Evolutionary conservation across 2,329 filamentous ascomycete genomes (phyloP).

Genomic region (Proliferodiscus dingleyae): DNA sequence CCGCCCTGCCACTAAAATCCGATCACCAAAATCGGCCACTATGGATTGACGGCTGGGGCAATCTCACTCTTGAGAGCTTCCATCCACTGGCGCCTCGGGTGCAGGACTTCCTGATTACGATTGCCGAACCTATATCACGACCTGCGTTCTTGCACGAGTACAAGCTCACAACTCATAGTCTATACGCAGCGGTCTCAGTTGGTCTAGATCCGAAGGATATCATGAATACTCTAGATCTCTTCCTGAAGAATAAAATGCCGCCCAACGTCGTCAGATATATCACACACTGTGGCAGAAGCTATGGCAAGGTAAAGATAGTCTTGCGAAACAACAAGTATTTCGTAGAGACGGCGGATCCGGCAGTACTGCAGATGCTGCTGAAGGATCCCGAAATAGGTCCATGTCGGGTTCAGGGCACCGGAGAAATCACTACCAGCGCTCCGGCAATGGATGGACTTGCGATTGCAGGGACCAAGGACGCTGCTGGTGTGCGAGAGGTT

Average conservation of each 20-base stretch:
- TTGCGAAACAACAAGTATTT: slow-evolving; percentile 93
- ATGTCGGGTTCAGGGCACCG: slow-evolving; percentile 64
- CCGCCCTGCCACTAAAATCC: slow-evolving; percentile 73
- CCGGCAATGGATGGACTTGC: slow-evolving; percentile 83
- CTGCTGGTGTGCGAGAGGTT: slow-evolving; percentile 85
- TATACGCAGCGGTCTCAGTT: slow-evolving; percentile 93
- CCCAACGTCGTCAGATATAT: slow-evolving; percentile 75
- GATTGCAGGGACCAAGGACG: slow-evolving; percentile 91
- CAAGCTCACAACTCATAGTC: slow-evolving; percentile 80
- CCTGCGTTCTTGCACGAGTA: slow-evolving; percentile 94
- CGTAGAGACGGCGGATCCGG: slow-evolving; percentile 84
- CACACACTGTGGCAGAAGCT: slow-evolving; percentile 74
- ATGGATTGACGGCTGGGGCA: slow-evolving; percentile 85
- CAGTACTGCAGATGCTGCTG: slow-evolving; percentile 80
- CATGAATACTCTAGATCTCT: slow-evolving; percentile 78
- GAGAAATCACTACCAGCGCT: slow-evolving; percentile 72
- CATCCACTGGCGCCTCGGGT: slow-evolving; percentile 80
- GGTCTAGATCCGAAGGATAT: slow-evolving; percentile 88
- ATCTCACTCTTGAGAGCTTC: slow-evolving; percentile 92
- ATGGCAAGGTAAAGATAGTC: slow-evolving; percentile 93
- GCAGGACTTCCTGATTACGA: slow-evolving; percentile 92
- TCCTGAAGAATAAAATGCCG: slow-evolving; percentile 84
- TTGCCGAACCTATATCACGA: slow-evolving; percentile 86
- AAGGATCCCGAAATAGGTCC: slow-evolving; percentile 78
- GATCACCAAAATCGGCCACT: slow-evolving; percentile 87